Conservation (phyloP, 2,329 filamentous ascomycete genomes). For the Trichoderma sp. region DNA sequence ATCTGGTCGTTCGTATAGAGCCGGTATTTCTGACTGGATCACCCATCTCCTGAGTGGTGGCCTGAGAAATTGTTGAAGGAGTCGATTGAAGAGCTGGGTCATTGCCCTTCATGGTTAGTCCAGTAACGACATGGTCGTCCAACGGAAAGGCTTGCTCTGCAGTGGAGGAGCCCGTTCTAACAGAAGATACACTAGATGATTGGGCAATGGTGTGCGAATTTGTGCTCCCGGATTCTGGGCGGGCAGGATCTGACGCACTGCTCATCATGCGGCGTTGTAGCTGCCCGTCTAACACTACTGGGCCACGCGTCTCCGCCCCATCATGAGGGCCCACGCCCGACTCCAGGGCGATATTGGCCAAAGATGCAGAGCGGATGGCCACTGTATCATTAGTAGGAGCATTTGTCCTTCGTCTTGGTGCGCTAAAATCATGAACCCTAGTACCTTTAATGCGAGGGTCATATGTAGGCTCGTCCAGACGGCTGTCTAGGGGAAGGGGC, state of each 20-base stretch:
- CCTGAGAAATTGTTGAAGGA: slow-evolving; percentile 26
- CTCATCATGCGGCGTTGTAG: slow-evolving; percentile 27
- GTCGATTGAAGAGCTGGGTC: slow-evolving; percentile 22
- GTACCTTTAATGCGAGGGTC: slow-evolving; percentile 65
- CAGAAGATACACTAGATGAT: slow-evolving; percentile 31
- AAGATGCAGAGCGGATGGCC: slow-evolving; percentile 23
- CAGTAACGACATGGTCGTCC: slow-evolving; percentile 29
- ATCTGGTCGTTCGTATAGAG: slow-evolving; percentile 39
- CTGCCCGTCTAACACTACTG: background rate
- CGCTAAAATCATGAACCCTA: slow-evolving; percentile 64
- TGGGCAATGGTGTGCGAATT: slow-evolving; percentile 29
- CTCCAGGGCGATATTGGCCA: slow-evolving; percentile 23
- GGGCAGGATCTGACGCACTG: slow-evolving; percentile 33
- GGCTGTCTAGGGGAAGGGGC: slow-evolving; percentile 41
- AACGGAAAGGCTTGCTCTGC: slow-evolving; percentile 18
- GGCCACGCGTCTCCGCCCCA: background rate
- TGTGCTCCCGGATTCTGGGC: slow-evolving; percentile 27
- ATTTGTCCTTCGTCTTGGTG: slow-evolving; percentile 49
- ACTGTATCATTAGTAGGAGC: slow-evolving; percentile 21
- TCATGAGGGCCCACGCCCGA: slow-evolving; percentile 9
- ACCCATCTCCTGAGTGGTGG: slow-evolving; percentile 24
- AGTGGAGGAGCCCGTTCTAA: slow-evolving; percentile 23
- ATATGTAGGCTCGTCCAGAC: slow-evolving; percentile 48
- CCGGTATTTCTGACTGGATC: slow-evolving; percentile 24
- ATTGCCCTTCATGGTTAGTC: slow-evolving; percentile 42